Percentiles rank a stretch among this genome's conserved stretches.
phyloP scores from a whole-genome alignment of 176 grass and related monocot species.

The Zoysia japonica region DNA sequence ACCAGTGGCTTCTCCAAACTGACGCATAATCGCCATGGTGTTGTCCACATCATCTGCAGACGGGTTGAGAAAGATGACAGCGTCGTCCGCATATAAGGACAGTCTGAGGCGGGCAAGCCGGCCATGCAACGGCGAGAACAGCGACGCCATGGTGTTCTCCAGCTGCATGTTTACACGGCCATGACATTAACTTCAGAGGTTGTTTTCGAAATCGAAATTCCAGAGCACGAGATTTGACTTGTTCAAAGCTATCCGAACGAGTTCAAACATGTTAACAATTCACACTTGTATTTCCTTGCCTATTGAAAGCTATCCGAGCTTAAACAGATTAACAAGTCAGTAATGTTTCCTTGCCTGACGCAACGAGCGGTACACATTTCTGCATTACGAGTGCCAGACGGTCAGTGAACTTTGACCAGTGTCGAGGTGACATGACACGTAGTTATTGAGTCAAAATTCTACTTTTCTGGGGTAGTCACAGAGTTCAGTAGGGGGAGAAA shows the following conservation, averaged over 20 bases:
- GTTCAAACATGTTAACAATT: background rate
- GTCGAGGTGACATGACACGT: background rate
- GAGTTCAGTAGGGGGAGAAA: background rate
- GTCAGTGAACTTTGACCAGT: slow-evolving; percentile 16
- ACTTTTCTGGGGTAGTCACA: background rate
- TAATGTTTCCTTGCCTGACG: slow-evolving; percentile 7
- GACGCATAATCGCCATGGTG: too few relatives aligned
- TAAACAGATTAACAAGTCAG: background rate
- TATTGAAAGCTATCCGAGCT: background rate
- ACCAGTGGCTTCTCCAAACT: too few relatives aligned
- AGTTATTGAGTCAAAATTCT: slow-evolving; percentile 21
- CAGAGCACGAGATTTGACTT: slow-evolving; percentile 16
- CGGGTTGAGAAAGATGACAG: too few relatives aligned
- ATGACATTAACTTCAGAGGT: background rate
- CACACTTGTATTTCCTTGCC: background rate
- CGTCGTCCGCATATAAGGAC: too few relatives aligned
- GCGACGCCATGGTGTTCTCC: background rate
- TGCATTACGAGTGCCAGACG: background rate
- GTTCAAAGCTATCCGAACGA: background rate
- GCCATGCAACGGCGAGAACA: too few relatives aligned
- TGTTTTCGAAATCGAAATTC: slow-evolving; percentile 7
- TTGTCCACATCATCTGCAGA: too few relatives aligned
- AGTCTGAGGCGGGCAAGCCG: too few relatives aligned
- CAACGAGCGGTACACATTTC: background rate
- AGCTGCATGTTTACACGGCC: background rate